Base-by-base conservation (phyloP, 2,329 filamentous ascomycete species). In the Podosphaera xanthii region DNA sequence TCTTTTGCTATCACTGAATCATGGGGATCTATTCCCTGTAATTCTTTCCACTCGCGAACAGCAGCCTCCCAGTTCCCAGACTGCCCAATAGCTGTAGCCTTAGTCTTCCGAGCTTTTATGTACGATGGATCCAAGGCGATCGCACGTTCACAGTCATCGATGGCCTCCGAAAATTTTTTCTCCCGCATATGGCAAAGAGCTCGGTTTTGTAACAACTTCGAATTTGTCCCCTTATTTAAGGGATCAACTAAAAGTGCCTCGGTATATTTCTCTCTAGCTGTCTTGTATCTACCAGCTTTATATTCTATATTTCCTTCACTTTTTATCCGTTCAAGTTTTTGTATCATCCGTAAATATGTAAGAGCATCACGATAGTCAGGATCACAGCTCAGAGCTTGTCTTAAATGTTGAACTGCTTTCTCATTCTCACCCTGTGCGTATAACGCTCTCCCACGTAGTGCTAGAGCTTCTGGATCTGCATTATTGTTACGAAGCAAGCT, bases 351-450 rank as follows among this genome's bases (percentile, higher is more conserved):
- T 61, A 97, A 76, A 74, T 87, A 91, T 73, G 89, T 94, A 66
- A 95, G 80, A 6, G 90, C 91, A 63, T 87, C 84, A 66, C 82
- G 84, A 74, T 86, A 92, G 71, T 98, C 92, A 7, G 92, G 92
- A 66, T 97, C 92, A 70, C 90, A 88, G 70, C 78, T 86, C 59
- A 95, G 74, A 30, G 91, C 92, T 73, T 92, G 87, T 64, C 88
- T 82, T 74, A 97, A 92, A 70, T 94, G 87, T 69, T 91, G 86
- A 50, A 95, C 79, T 1, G 92, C 91, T 76, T 96, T 94, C 2
- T 94, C 87, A 67, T 95, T 95, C 65, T 98, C 92, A 36, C 92
- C 92, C 69, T 92, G 87, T 3, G 83, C 84, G 67, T 97, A 97
- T 57, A 95, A 77, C 14, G 88, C 85, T 63, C 89, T 82, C 33